Evolutionary conservation across 495 filamentous ascomycete genomes (phyloP).

Genomic region (Paragyromitra xinjiangensis): DNA sequence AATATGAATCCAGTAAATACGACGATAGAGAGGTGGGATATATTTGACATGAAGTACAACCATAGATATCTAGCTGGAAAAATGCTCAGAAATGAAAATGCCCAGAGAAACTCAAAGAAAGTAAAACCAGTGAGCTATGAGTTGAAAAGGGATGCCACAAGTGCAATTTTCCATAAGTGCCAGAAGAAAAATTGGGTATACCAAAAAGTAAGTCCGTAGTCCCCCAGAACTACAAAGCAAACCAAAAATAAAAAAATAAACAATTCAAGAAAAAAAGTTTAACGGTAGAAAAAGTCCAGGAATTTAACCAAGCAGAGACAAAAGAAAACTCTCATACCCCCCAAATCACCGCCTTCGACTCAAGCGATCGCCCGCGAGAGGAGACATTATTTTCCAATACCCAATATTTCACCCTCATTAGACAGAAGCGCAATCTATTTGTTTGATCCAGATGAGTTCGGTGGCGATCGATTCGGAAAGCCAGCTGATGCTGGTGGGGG

Average conservation of each 20-base stretch:
- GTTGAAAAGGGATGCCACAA: slow-evolving; percentile 1
- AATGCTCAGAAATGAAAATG: slow-evolving; percentile 15
- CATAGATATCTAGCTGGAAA: slow-evolving; percentile 31
- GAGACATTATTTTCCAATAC: slow-evolving; percentile 24
- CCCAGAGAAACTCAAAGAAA: slow-evolving; percentile 14
- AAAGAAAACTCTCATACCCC: slow-evolving; percentile 25
- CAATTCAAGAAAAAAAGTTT: slow-evolving; percentile 7
- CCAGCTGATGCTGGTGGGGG: slow-evolving; percentile 37
- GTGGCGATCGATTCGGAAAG: slow-evolving; percentile 32
- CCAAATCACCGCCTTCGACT: slow-evolving; percentile 46
- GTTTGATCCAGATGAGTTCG: slow-evolving; percentile 33
- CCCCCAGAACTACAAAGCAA: slow-evolving; percentile 11
- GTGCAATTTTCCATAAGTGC: slow-evolving; percentile 12
- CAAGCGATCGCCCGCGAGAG: slow-evolving; percentile 40
- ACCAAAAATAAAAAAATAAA: slow-evolving; percentile 13
- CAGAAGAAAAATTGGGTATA: slow-evolving; percentile 16
- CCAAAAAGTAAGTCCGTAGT: slow-evolving; percentile 19
- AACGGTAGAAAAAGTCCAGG: slow-evolving; percentile 19
- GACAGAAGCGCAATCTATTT: slow-evolving; percentile 27
- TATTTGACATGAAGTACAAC: slow-evolving; percentile 35
- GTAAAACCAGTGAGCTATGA: background rate
- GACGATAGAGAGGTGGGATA: slow-evolving; percentile 7
- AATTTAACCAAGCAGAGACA: slow-evolving; percentile 20
- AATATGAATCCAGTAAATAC: background rate
- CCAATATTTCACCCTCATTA: slow-evolving; percentile 3